Conservation (phyloP, 371 early-diverging fungal genomes). For the Funneliformis caledonium region DNA sequence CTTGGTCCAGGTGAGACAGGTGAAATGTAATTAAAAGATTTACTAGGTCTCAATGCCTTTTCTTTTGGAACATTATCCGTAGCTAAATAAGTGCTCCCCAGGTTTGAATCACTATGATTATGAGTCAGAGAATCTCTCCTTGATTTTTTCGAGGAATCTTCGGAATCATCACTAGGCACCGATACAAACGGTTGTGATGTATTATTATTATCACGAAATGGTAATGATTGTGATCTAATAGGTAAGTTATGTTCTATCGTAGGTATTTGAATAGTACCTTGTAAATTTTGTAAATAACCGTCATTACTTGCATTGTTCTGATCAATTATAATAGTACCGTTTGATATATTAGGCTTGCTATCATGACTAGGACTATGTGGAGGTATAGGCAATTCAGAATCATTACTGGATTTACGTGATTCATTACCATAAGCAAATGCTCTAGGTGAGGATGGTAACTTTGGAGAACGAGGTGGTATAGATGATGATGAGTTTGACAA, state of each 20-base stretch:
- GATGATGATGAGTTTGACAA: neutral
- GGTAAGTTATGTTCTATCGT: neutral
- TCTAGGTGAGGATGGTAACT: constrained; percentile 4
- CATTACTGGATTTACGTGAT: too few relatives aligned
- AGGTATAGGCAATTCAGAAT: neutral
- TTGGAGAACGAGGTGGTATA: constrained; percentile 11
- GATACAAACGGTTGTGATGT: neutral
- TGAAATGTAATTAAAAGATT: constrained; percentile 20
- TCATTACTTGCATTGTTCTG: neutral
- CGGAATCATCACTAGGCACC: neutral
- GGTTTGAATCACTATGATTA: constrained; percentile 9
- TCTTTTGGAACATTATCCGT: neutral
- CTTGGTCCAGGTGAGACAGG: neutral
- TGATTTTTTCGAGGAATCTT: neutral
- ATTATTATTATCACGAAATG: neutral
- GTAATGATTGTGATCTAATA: neutral
- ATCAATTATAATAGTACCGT: neutral
- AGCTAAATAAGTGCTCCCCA: neutral
- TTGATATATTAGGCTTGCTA: neutral
- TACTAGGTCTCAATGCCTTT: constrained; percentile 5
- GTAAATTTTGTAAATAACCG: neutral
- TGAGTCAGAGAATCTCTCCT: neutral
- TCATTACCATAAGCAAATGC: neutral
- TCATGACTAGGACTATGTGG: neutral
- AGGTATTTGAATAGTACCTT: neutral